Percentiles rank a stretch among this genome's conserved stretches.
Conservation (phyloP, 495 filamentous ascomycete genomes). For the Daldinia vernicosa region DNA sequence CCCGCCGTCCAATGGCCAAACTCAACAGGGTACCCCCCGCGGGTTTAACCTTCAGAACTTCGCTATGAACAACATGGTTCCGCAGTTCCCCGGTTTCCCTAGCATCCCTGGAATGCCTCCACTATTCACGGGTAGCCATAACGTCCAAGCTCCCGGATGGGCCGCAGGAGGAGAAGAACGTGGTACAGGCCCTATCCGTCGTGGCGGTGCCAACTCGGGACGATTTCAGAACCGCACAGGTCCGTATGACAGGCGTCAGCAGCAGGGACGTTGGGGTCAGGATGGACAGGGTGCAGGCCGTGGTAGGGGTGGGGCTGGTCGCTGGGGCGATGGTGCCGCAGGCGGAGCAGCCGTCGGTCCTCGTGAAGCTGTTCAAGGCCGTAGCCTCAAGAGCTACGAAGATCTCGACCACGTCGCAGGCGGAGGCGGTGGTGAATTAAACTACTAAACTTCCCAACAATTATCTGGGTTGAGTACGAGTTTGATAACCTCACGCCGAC, state of each 20-base stretch:
- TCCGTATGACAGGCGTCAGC: slow-evolving; percentile 62
- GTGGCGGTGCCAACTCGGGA: slow-evolving; percentile 53
- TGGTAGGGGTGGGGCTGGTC: slow-evolving; percentile 61
- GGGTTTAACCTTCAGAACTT: slow-evolving; percentile 86
- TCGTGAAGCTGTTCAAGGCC: slow-evolving; percentile 84
- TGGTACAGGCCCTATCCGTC: slow-evolving; percentile 58
- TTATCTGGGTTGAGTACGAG: background rate
- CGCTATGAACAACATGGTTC: slow-evolving; percentile 64
- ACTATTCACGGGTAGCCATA: slow-evolving; percentile 64
- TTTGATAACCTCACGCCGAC: background rate
- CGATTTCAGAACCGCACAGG: slow-evolving; percentile 58
- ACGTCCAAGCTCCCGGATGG: slow-evolving; percentile 59
- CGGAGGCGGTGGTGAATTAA: slow-evolving; percentile 67
- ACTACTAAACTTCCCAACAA: slow-evolving; percentile 56
- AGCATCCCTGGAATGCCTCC: slow-evolving; percentile 57
- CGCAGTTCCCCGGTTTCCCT: slow-evolving; percentile 58
- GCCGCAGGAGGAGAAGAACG: slow-evolving; percentile 55
- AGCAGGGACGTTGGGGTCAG: slow-evolving; percentile 52
- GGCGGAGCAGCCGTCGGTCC: slow-evolving; percentile 78
- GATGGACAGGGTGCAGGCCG: slow-evolving; percentile 51
- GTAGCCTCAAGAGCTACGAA: slow-evolving; percentile 94
- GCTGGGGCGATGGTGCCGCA: slow-evolving; percentile 70
- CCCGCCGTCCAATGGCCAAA: slow-evolving; percentile 75
- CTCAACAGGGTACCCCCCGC: slow-evolving; percentile 84
- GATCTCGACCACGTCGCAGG: slow-evolving; percentile 84